A percentile compares a stretch with the other conserved stretches of the same genome.
Conservation (phyloP, 139 green algal species). For the Limnomonas spitsbergensis region DNA sequence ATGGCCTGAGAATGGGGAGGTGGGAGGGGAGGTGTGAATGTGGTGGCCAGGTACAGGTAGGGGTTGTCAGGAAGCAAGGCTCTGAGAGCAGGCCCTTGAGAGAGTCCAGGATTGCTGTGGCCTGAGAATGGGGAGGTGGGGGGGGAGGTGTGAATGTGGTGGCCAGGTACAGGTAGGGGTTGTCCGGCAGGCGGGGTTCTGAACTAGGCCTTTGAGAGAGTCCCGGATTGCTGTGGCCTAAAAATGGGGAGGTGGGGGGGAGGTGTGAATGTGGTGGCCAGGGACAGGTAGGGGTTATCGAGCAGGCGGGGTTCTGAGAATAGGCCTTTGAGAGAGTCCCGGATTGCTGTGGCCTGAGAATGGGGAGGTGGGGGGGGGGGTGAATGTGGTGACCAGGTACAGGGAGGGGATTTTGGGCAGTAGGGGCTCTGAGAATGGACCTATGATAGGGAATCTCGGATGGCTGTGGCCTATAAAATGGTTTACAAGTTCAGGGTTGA, state of each 20-base stretch:
- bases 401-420: constrained; percentile 57
- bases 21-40: too few species aligned
- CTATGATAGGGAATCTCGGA: constrained; percentile 39
- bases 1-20: too few species aligned
- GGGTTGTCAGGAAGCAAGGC: too few species aligned
- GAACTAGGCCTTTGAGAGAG: constrained; percentile 39
- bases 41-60: too few species aligned
- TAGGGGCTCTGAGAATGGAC: constrained; percentile 37
- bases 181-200: constrained; percentile 46
- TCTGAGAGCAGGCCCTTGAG: too few species aligned
- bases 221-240: constrained; percentile 37
- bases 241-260: neutral
- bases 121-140: too few species aligned
- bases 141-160: constrained; percentile 36
- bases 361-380: neutral
- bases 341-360: constrained; percentile 35
- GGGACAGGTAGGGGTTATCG: constrained; percentile 54
- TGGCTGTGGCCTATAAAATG: constrained; percentile 30
- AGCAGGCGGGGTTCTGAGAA: constrained; percentile 46
- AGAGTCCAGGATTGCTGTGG: too few species aligned
- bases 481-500: constrained; percentile 50
- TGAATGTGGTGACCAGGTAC: constrained; percentile 44
- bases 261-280: constrained; percentile 35
- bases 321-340: constrained; percentile 39
- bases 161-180: constrained; percentile 54